phyloP scores from a whole-genome alignment of 805 yeast genomes.

The Metahyphopichia silvanorum region DNA sequence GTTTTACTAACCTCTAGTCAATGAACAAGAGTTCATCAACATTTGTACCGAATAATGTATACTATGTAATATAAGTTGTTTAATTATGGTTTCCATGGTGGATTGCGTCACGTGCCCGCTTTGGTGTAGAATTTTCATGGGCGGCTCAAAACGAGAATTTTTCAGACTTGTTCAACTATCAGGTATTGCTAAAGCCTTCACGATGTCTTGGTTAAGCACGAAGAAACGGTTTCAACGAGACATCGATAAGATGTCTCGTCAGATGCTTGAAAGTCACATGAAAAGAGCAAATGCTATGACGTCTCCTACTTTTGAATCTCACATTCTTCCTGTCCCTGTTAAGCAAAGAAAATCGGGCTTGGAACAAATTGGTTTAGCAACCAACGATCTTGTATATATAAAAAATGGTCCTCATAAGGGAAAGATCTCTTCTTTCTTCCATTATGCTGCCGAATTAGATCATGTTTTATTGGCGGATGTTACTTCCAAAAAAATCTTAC shows the following conservation, averaged over 20 bases:
- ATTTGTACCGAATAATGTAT: constrained; percentile 67
- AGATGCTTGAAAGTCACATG: constrained; percentile 23
- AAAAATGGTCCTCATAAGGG: constrained; percentile 71
- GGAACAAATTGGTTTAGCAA: constrained; percentile 58
- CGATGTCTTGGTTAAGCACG: constrained; percentile 30
- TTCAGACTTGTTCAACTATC: not conserved
- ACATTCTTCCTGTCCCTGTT: constrained; percentile 17
- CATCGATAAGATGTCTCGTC: constrained; percentile 28
- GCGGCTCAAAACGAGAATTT: too few species aligned
- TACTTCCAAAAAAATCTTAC: constrained; percentile 62
- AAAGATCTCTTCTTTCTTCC: constrained; percentile 64
- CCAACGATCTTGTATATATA: constrained; percentile 77
- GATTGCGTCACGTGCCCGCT: too few species aligned
- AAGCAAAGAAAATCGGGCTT: constrained; percentile 39
- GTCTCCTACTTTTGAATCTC: constrained; percentile 34
- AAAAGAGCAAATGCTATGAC: constrained; percentile 19
- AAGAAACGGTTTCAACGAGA: constrained; percentile 35
- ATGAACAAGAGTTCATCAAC: constrained; percentile 85
- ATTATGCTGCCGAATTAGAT: constrained; percentile 58
- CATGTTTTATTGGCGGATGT: constrained; percentile 67
- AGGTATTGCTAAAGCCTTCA: constrained; percentile 4
- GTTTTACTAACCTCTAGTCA: constrained; percentile 44
- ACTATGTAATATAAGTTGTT: too few species aligned
- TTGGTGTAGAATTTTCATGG: too few species aligned
- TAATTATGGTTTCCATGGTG: too few species aligned